Base-by-base conservation (phyloP, 2,329 filamentous ascomycete species). In the Diplodia seriata region DNA sequence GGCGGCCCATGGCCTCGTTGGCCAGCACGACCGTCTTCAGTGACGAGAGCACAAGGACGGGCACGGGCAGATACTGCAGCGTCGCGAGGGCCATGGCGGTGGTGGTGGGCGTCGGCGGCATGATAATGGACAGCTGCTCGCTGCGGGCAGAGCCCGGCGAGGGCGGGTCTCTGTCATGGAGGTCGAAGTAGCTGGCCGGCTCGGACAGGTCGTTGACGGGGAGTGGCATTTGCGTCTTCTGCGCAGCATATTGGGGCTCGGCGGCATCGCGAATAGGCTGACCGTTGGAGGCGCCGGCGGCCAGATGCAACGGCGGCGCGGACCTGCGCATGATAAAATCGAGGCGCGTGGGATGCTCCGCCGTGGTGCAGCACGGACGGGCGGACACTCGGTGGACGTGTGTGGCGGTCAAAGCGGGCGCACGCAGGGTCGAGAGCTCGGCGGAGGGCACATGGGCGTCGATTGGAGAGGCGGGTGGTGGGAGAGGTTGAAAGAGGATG, bases 41-140 rank as follows among this genome's bases (percentile, higher is more conserved):
- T 43, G 84, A 86, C 62, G 89, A 89, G 43, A 94, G 80, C 1
- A 94, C 87, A 43, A 93, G 76, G 4, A 92, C 76, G 0, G 91
- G 91, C 56, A 92, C 87, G 0, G 91, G 91, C 5, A 94, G 82
- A 74, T 91, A 92, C 73, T 91, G 90, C 78, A 94, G 81, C 5
- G 90, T 88, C 15, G 77, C 75, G n/a, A 79, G 70, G 7, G 77
- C 73, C 18, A 74, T 74, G 70, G 74, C 72, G 54, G 75, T 76
- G 55, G 71, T 66, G 29, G 75, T 73, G 8, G 76, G 74, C 43
- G 68, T 66, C 8, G 74, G 70, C 2, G 71, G 71, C 51, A 78
- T 64, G 20, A 73, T 72, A 54, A 77, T 72, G 9, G 76, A 75
- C 66, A 79, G 68, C 14, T 74, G 70, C 55, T 75, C 76, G 73